Evolutionary conservation across 805 yeast species (phyloP), one percentile per base, ranked within the genome.

Genomic region (Suhomyces canberraensis): DNA sequence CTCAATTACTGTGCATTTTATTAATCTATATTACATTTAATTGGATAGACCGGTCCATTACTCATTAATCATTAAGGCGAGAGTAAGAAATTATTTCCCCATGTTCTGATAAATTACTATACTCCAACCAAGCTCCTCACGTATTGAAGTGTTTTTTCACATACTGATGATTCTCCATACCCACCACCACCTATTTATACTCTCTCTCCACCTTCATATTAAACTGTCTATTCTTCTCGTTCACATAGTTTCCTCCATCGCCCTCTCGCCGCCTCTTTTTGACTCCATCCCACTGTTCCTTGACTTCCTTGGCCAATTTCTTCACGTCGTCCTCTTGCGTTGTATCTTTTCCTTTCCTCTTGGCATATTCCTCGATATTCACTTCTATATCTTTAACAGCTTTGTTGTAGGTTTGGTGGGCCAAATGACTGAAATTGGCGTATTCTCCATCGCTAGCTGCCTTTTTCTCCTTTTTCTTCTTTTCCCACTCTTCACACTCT

Each of bases 181-280:
- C n/a, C n/a, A n/a, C n/a, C n/a, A n/a, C n/a, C n/a, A n/a, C n/a
- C n/a, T 18, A 22, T 4, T 33, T 29, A 47, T 78, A 79, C 43
- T 78, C 78, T 21, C 89, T 64, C 30, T 74, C 58, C 45, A 85
- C 61, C 50, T 85, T 84, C 52, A 73, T 75, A 59, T 84, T 85
- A 59, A 84, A 85, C 47, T 81, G 81, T 52, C 72, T 75, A 64
- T 85, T 85, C 57, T 80, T 81, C 45, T 80, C 87, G 52, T 81
- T 84, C 52, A 85, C 76, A 55, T 62, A 73, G 19, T 73, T 64
- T 4, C 62, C 64, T 14, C 53, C 66, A 4, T 54, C 63, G 3
- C 53, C 64, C 8, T 57, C 61, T 8, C 50, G 55, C 34, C 61
- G 51, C 39, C 57, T 60, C 44, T 73, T 60, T 44, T 54, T 53